A percentile compares a stretch with the other conserved stretches of the same genome.
Evolutionary conservation across 225 moss, liverwort and hornwort species (phyloP).

Genomic region (Thuidium tamariscinum): DNA sequence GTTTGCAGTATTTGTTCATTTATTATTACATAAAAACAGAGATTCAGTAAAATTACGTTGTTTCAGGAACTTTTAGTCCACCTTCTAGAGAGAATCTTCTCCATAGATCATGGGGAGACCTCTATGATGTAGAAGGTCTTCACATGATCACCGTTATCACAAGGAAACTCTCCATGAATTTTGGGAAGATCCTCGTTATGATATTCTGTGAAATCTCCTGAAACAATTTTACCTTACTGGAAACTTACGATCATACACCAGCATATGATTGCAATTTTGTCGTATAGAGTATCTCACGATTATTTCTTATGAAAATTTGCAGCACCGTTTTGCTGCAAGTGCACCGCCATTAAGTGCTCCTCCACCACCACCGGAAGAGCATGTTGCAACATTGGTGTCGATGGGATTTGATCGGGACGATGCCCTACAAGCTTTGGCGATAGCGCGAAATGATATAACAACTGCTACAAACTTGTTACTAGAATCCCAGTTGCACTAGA

Average conservation of each 20-base stretch:
- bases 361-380: constrained; percentile 49
- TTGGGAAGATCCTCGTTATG: background rate
- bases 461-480: constrained; percentile 74
- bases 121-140: background rate
- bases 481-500: constrained; percentile 72
- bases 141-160: background rate
- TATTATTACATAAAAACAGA: background rate
- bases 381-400: constrained; percentile 62
- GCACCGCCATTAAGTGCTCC: constrained; percentile 44
- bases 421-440: constrained; percentile 74
- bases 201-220: background rate
- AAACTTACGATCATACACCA: background rate
- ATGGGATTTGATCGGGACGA: constrained; percentile 84
- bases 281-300: background rate
- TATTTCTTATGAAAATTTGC: background rate
- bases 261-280: background rate
- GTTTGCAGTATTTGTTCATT: background rate
- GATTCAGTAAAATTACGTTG: background rate
- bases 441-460: constrained; percentile 65
- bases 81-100: background rate
- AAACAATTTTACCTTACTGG: background rate
- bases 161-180: background rate
- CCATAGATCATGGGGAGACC: background rate
- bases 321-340: constrained; percentile 67
- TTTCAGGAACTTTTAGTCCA: background rate